Percentiles rank a stretch among this genome's conserved stretches.
Evolutionary conservation across 1,284 basidiomycete genomes (phyloP).

Genomic region (Porodaedalea pini): DNA sequence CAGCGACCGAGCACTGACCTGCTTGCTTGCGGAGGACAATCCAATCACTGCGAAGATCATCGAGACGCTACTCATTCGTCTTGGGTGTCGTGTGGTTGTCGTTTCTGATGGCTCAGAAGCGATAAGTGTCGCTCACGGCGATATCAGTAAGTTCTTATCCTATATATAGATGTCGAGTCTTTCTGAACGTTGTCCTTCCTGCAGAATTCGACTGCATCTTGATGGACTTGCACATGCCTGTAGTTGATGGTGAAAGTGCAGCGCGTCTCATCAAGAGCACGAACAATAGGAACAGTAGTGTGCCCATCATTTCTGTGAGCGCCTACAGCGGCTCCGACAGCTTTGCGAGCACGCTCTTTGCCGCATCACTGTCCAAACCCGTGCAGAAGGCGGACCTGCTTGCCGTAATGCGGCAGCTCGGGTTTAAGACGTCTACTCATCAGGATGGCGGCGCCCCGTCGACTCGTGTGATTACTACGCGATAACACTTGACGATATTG

Average conservation of each 20-base stretch:
- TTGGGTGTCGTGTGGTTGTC: conserved; percentile 91
- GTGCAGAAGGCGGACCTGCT: conserved; percentile 83
- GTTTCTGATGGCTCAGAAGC: conserved; percentile 96
- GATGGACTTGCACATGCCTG: conserved; percentile 89
- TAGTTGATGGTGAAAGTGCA: conserved; percentile 91
- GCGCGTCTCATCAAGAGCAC: conserved; percentile 93
- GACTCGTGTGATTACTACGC: conserved; percentile 44
- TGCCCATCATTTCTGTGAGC: conserved; percentile 90
- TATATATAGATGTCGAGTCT: background rate
- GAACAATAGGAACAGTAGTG: conserved; percentile 85
- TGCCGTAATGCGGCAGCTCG: conserved; percentile 75
- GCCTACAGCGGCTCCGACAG: conserved; percentile 72
- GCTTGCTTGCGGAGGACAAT: conserved; percentile 95
- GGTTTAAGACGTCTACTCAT: conserved; percentile 83
- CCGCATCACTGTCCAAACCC: conserved; percentile 84
- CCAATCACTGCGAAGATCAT: conserved; percentile 95
- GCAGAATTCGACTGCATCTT: conserved; percentile 85
- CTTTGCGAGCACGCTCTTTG: conserved; percentile 72
- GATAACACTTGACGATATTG: conserved; percentile 22
- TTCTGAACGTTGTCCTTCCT: conserved; percentile 8
- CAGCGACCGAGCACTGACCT: conserved; percentile 79
- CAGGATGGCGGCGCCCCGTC: conserved; percentile 43
- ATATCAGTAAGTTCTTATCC: conserved; percentile 67
- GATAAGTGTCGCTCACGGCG: conserved; percentile 94
- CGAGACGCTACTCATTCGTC: conserved; percentile 85